phyloP scores from a whole-genome alignment of 208 protist species.

The Naegleria lovaniensis region DNA sequence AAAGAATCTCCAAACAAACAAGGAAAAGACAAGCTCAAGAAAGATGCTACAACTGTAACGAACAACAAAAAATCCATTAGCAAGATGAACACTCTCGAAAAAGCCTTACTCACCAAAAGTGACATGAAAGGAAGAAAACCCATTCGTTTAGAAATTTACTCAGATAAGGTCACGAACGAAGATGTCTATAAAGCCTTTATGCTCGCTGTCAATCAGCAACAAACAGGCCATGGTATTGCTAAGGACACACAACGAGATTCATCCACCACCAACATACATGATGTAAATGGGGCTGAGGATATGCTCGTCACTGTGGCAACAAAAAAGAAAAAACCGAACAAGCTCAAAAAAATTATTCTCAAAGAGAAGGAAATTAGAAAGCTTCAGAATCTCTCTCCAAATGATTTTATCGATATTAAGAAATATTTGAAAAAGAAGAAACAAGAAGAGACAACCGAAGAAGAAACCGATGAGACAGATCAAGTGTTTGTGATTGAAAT shows the following conservation, averaged over 20 bases:
- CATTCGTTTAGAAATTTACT: background rate
- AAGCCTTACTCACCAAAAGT: background rate
- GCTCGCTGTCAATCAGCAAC: background rate
- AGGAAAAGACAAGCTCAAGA: too few species aligned
- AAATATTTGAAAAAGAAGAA: background rate
- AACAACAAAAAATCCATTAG: background rate
- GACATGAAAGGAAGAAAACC: background rate
- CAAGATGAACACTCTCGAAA: background rate
- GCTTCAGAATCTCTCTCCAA: background rate
- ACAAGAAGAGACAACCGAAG: background rate
- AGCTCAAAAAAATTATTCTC: background rate
- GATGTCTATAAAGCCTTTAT: slow-evolving; percentile 1
- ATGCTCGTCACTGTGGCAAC: background rate
- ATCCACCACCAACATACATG: background rate
- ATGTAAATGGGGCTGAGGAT: background rate
- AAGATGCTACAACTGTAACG: background rate
- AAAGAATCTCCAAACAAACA: background rate
- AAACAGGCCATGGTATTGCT: background rate
- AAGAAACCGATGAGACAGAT: background rate
- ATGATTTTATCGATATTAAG: background rate
- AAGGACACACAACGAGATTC: background rate
- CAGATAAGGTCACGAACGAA: background rate
- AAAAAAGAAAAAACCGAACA: slow-evolving; percentile 10
- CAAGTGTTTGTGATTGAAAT: background rate
- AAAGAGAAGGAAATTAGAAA: slow-evolving; percentile 1